Percentiles rank a stretch among this genome's conserved stretches.
These are phyloP conservation scores for Trichosporon asahii DNA, from an alignment of 1,284 basidiomycete genomes.

Conservation along the genomic window DNA sequence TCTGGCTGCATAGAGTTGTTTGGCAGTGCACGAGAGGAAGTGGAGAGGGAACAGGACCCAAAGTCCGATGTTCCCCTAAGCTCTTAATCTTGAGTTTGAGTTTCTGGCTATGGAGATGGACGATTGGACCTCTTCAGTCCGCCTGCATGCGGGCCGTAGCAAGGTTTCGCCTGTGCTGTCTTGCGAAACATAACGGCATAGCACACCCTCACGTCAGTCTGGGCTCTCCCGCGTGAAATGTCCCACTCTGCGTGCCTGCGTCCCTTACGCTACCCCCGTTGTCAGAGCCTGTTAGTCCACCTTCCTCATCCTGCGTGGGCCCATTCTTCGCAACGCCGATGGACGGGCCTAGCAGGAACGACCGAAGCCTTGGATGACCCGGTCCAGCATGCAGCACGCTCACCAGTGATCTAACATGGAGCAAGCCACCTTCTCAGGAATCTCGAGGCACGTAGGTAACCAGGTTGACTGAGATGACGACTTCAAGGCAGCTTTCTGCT, in stretches of 20 bases:
- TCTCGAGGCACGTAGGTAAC: not conserved
- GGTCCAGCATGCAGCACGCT: not conserved
- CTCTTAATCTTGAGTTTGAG: not conserved
- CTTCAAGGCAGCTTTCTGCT: not conserved
- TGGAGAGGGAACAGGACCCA: not conserved
- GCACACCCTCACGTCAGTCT: not conserved
- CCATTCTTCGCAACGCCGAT: not conserved
- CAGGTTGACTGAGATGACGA: not conserved
- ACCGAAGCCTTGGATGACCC: not conserved
- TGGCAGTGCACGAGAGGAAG: not conserved
- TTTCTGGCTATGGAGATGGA: not conserved
- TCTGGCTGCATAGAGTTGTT: not conserved
- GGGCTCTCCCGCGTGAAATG: not conserved
- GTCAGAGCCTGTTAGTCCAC: not conserved
- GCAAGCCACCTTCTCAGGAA: not conserved
- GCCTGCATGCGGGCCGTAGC: not conserved
- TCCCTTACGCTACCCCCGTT: not conserved
- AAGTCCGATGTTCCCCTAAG: not conserved
- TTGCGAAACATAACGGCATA: constrained; percentile 8
- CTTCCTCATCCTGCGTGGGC: not conserved
- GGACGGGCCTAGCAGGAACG: not conserved
- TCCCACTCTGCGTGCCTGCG: constrained; percentile 1
- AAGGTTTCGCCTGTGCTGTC: not conserved
- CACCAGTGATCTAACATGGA: not conserved
- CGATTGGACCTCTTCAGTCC: not conserved